Conservation (phyloP, 2,329 filamentous ascomycete genomes). For the Sclerotinia sclerotiorum region DNA sequence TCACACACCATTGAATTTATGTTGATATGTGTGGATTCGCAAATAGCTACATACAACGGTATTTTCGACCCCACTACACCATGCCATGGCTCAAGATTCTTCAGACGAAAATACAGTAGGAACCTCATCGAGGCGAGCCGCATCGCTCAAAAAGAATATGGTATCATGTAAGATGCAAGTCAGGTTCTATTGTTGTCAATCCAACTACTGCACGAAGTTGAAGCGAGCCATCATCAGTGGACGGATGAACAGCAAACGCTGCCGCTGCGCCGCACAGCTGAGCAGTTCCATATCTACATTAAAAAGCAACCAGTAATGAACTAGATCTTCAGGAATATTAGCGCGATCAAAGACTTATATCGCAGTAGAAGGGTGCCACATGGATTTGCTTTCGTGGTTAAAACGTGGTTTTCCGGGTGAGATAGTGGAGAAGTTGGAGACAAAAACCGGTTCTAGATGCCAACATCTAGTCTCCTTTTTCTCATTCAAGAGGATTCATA, state of each 20-base stretch:
- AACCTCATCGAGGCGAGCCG: background rate
- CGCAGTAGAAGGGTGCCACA: background rate
- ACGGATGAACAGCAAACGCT: slow-evolving; percentile 12
- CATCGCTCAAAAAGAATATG: background rate
- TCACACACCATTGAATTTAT: background rate
- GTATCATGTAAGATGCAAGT: slow-evolving; percentile 1
- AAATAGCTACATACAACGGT: slow-evolving; percentile 1
- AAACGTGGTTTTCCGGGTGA: background rate
- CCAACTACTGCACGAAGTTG: background rate
- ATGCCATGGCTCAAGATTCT: background rate
- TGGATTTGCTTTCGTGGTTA: slow-evolving; percentile 6
- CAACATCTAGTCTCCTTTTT: background rate
- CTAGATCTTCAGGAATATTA: background rate
- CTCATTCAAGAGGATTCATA: background rate
- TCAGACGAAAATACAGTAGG: background rate
- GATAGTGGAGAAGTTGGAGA: background rate
- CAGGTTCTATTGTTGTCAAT: background rate
- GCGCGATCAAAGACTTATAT: background rate
- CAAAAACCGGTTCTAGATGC: background rate
- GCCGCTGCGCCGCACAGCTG: slow-evolving; percentile 1
- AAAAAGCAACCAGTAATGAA: background rate
- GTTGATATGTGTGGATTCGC: background rate
- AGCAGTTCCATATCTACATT: background rate
- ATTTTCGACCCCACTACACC: background rate
- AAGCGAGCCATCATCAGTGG: slow-evolving; percentile 9